Evolutionary conservation across 73 alveolate species (phyloP).

Genomic region (Urostyla sp.): DNA sequence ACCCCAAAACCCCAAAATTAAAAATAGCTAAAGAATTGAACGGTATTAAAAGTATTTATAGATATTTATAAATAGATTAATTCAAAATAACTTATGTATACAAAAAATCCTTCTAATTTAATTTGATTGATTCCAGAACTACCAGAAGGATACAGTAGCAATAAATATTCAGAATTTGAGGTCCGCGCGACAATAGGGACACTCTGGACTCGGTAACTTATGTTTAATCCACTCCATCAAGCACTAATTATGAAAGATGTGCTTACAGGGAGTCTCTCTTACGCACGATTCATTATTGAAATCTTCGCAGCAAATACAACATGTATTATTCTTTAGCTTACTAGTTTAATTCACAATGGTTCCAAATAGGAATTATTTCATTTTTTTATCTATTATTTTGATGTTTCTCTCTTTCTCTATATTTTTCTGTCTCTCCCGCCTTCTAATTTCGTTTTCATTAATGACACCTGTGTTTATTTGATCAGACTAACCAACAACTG

Average conservation of each 20-base stretch:
- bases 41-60: no score
- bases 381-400: neutral
- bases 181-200: constrained; percentile 30
- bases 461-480: neutral
- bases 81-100: no score
- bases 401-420: neutral
- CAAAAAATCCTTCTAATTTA: no score
- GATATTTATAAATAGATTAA: no score
- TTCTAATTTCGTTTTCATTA: neutral
- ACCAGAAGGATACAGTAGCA: no score
- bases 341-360: neutral
- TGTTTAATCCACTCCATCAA: constrained; percentile 20
- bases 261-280: constrained; percentile 26
- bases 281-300: neutral
- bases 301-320: constrained; percentile 40
- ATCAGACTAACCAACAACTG: neutral
- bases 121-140: no score
- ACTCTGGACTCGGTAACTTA: constrained; percentile 21
- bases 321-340: constrained; percentile 10
- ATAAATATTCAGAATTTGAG: no score
- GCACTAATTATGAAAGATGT: constrained; percentile 26
- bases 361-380: neutral
- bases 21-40: no score
- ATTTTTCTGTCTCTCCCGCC: neutral
- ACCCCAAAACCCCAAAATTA: no score